A percentile compares a stretch with the other conserved stretches of the same genome.
Evolutionary conservation across 163 green algal species (phyloP).

Genomic region (Smithsoniella earleae): DNA sequence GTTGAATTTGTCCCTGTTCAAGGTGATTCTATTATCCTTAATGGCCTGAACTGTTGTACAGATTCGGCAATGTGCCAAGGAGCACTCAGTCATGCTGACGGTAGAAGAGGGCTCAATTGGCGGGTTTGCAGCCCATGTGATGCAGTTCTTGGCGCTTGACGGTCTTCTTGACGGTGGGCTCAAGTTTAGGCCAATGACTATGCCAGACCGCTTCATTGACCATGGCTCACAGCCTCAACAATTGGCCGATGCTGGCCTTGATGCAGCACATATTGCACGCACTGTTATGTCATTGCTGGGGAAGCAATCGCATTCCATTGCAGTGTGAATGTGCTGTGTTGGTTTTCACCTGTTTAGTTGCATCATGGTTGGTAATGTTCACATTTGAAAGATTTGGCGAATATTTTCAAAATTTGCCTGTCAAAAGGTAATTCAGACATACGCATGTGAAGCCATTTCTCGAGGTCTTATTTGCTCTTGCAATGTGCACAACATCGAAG

Average conservation of each 20-base stretch:
- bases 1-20: no score
- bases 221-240: slow-evolving; percentile 87
- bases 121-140: slow-evolving; percentile 93
- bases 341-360: no score
- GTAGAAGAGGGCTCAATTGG: slow-evolving; percentile 96
- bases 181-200: slow-evolving; percentile 87
- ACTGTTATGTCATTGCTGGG: slow-evolving; percentile 72
- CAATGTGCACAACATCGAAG: no score
- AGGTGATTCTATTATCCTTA: no score
- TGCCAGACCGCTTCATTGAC: slow-evolving; percentile 96
- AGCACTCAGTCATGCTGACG: slow-evolving; percentile 84
- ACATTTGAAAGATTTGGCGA: no score
- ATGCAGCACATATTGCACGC: slow-evolving; percentile 72
- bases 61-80: slow-evolving; percentile 43
- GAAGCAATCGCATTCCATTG: slow-evolving; percentile 33
- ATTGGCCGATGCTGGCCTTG: slow-evolving; percentile 81
- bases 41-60: no score
- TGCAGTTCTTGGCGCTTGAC: slow-evolving; percentile 73
- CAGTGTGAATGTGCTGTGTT: no score
- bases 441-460: no score
- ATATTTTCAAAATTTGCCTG: no score
- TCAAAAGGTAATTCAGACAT: no score
- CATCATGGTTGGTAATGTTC: no score
- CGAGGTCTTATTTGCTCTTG: no score
- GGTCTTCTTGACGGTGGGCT: slow-evolving; percentile 86